Base-by-base conservation (phyloP, 2,329 filamentous ascomycete species). In the Leptosphaerulina australis region DNA sequence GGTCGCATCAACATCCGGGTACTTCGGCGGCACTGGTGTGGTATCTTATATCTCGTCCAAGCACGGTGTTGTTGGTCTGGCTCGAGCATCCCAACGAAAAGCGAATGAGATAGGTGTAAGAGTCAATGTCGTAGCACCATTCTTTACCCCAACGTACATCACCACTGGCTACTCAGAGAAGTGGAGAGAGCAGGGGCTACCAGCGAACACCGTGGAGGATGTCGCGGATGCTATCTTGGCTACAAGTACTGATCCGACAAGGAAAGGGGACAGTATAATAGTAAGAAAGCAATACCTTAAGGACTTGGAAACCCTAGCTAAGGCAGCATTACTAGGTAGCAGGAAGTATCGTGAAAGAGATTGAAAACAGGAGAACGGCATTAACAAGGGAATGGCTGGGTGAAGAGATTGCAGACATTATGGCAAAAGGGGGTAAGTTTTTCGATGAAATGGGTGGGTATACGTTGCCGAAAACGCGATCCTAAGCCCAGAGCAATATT, bases 91-190 rank as follows among this genome's bases (percentile, higher is more conserved):
- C 7, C 74, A 77, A 50, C 33, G 41, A 2, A 60, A 59, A 10
- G 73, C 77, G 1, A 53, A 60, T 2, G 56, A 68, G 33, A 64
- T 73, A 18, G 61, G 65, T 11, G 69, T 79, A 3, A 63, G 76
- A 10, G 68, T 75, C 14, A 80, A 79, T 55, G 75, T 73, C 4
- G 66, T 80, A n/a, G 78, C 76, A 7, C 77, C 78, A 1, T 81
- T 77, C 62, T 71, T 78, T 9, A 80, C 77, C 0, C 74, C 76
- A 3, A 79, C 77, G 11, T 69, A 74, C 33, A 73, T 79, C 14
- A 74, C 77, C 0, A 66, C 64, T 11, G 68, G 72, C 2, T 74
- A 77, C 44, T 63, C 68, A 1, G 58, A 69, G 7, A 49, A 58
- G 18, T 80, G 76, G 76, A 59, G 62, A 17, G 63, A 68, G 15